A percentile compares a stretch with the other conserved stretches of the same genome.
Evolutionary conservation across 2,329 filamentous ascomycete species (phyloP).

Genomic region (Trichophyton equinum): DNA sequence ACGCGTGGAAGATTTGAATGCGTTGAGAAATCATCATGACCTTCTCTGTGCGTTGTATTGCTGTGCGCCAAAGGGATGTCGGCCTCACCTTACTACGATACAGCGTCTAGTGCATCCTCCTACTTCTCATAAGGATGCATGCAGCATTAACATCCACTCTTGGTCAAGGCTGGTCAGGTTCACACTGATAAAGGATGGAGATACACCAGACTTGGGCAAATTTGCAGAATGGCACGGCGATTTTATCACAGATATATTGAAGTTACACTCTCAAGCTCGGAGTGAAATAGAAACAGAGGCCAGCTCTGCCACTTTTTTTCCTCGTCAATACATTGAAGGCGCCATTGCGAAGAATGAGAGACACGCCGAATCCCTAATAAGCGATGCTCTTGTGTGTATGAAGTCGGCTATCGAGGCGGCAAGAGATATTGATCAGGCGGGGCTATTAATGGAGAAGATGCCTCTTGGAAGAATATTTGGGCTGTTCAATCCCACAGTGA

Average conservation of each 20-base stretch:
- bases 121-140: constrained; percentile 47
- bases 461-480: constrained; percentile 37
- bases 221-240: constrained; percentile 45
- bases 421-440: constrained; percentile 29
- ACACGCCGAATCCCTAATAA: constrained; percentile 43
- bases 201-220: constrained; percentile 31
- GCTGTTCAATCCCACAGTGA: constrained; percentile 40
- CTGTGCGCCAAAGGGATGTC: constrained; percentile 40
- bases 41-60: constrained; percentile 49
- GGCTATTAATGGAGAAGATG: constrained; percentile 32
- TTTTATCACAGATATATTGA: constrained; percentile 41
- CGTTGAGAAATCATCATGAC: constrained; percentile 50
- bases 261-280: constrained; percentile 44
- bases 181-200: constrained; percentile 43
- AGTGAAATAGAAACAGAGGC: constrained; percentile 46
- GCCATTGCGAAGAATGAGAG: constrained; percentile 46
- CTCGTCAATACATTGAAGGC: constrained; percentile 37
- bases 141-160: constrained; percentile 44
- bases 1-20: constrained; percentile 41
- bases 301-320: constrained; percentile 29
- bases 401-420: constrained; percentile 36
- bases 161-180: constrained; percentile 48
- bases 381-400: constrained; percentile 41
- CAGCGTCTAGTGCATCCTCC: constrained; percentile 44
- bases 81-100: constrained; percentile 42